These are phyloP conservation scores for Powellomyces hirtus DNA, from an alignment of 192 early-diverging fungal species.

Conservation along the genomic window DNA sequence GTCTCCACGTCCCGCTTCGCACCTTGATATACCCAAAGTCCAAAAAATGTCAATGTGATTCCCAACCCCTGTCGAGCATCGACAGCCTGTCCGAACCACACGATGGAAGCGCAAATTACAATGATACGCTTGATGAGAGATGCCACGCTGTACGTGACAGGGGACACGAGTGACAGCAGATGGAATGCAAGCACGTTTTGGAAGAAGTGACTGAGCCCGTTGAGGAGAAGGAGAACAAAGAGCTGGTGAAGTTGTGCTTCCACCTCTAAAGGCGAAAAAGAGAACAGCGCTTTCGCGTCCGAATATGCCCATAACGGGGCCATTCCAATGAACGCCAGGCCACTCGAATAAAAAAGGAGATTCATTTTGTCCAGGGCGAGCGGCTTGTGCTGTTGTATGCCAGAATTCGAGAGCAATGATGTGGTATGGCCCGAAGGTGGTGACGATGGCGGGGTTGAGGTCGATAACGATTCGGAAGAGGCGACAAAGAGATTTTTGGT, in stretches of 20 bases:
- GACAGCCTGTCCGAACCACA: conserved; percentile 80
- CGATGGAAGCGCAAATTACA: conserved; percentile 78
- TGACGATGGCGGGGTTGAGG: background rate
- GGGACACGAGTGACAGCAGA: conserved; percentile 69
- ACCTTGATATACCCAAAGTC: conserved; percentile 81
- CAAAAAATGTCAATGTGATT: conserved; percentile 76
- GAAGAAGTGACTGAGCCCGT: conserved; percentile 77
- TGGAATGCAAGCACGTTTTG: conserved; percentile 82
- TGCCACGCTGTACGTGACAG: conserved; percentile 85
- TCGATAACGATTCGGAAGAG: background rate
- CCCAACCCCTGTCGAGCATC: conserved; percentile 67
- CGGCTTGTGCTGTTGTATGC: background rate
- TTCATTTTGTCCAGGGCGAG: conserved; percentile 77
- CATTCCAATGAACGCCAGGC: conserved; percentile 73
- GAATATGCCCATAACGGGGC: conserved; percentile 75
- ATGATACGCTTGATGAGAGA: conserved; percentile 87
- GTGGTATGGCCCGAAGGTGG: background rate
- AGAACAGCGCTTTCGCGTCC: conserved; percentile 51
- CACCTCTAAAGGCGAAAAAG: background rate
- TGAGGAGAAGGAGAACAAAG: conserved; percentile 55
- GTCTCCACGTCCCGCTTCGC: conserved; percentile 67
- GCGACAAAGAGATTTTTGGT: conserved; percentile 66
- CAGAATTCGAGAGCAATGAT: background rate
- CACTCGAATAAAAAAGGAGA: conserved; percentile 79
- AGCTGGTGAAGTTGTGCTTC: conserved; percentile 17